Base-by-base conservation (phyloP, 2,329 filamentous ascomycete species). In the Ophiostoma triangulosporum region DNA sequence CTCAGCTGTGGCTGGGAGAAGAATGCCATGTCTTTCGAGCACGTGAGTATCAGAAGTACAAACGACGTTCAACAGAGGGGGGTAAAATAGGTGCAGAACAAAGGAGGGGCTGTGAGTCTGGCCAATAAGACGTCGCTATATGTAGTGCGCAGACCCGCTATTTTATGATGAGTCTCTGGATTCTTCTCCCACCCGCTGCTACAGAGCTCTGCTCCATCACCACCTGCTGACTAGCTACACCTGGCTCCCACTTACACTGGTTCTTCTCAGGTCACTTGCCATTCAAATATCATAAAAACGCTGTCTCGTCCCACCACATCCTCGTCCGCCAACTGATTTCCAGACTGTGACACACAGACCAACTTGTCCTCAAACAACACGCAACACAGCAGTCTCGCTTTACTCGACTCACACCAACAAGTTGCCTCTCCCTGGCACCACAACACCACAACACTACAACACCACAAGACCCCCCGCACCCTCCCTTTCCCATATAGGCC, bases 21-120 rank as follows among this genome's bases (percentile, higher is more conserved):
- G n/a, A n/a, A n/a, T n/a, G n/a, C n/a, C n/a, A n/a, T n/a, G n/a
- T n/a, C n/a, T n/a, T n/a, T n/a, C n/a, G n/a, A n/a, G n/a, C 46
- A 48, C 46, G 46, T 48, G 46, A 48, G 27, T n/a, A n/a, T n/a
- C n/a, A n/a, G n/a, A n/a, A 48, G 27, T 32, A 48, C 17, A 26
- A 46, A 32, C 46, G 27, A 48, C 46, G 46, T 48, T 15, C 22
- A 29, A 14, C 14, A 32, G 46, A 48, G 46, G 46, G 46, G 46
- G 46, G 46, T 48, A 31, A 54, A 20, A 50, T 17, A 46, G n/a
- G 43, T 17, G 26, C 6, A 36, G n/a, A 48, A 36, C 40, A 50
- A 51, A 48, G n/a, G 46, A 32, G n/a, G 31, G 29, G 26, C 24
- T 45, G 26, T 29, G 48, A 20, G 20, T 4, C n/a, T 5, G 15